Evolutionary conservation across 257 asterid species (phyloP), one percentile per base, ranked within the genome.

Genomic region (Ilex asprella): DNA sequence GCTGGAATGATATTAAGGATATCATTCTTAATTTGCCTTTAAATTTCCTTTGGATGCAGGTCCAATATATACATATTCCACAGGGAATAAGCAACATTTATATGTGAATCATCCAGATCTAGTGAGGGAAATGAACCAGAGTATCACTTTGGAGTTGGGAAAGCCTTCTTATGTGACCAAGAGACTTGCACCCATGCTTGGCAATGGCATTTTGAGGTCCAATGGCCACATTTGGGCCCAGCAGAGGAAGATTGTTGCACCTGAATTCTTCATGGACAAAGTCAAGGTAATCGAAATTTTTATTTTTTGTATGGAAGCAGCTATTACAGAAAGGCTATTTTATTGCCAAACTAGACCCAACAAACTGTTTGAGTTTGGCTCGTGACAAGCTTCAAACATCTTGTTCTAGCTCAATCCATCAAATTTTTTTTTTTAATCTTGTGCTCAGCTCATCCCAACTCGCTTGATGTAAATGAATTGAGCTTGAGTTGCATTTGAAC

Each of bases 131-230:
- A 81, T 89, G 89, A 84, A 80, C 71, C 84, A 78, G 7, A 79
- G 81, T 44, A 56, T 51, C 5, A 72, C 80, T 35, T 68, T 70
- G 49, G 79, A 70, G 32, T 75, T 89, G 56, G 97, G 97, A 16
- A 89, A 89, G 77, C 94, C 95, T 66, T 75, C 85, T 6, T 83
- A 89, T 30, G 82, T 89, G 60, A 86, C 92, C 2, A 89, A 86
- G 68, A 78, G 94, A 65, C 94, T 86, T 10, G 86, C 91, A n/a
- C 97, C 97, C 2, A 73, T 89, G 88, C 97, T 89, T 70, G 97
- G 97, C 16, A 86, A 82, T 78, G 97, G 97, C 14, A 77, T 86
- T 49, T 66, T 89, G 72, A 86, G 97, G 70, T 86, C 97, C 64
- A 89, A 89, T 55, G 97, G 92, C 13, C 84, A 71, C 16, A 7